phyloP scores from a whole-genome alignment of 306 rosid genomes.

The Cyclanthera cordifolia region DNA sequence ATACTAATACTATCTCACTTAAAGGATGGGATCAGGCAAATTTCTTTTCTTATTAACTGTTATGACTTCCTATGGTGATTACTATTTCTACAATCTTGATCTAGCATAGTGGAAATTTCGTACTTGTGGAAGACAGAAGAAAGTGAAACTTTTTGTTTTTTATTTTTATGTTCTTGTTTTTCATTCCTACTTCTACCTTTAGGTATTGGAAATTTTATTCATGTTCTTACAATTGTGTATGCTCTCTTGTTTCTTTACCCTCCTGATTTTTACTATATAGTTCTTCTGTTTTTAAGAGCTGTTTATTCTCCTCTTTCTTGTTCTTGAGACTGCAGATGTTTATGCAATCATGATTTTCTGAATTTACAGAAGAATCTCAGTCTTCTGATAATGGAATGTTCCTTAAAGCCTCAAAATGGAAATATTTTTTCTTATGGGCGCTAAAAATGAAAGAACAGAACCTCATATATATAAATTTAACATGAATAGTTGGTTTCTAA shows the following conservation, averaged over 20 bases:
- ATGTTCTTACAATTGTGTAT: neutral
- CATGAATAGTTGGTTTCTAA: neutral
- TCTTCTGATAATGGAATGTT: neutral
- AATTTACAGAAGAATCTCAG: too few relatives aligned
- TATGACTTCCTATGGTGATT: neutral
- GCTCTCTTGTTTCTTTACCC: too few relatives aligned
- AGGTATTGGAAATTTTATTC: neutral
- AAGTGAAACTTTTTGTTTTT: too few relatives aligned
- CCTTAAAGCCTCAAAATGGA: neutral
- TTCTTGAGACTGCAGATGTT: neutral
- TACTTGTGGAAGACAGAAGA: neutral
- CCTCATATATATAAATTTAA: too few relatives aligned
- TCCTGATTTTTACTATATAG: too few relatives aligned
- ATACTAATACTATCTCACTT: constrained; percentile 79
- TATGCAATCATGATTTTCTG: neutral
- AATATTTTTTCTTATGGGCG: neutral
- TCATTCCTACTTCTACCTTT: too few relatives aligned
- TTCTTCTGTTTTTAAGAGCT: too few relatives aligned
- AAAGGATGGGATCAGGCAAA: constrained; percentile 95
- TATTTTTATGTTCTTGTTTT: too few relatives aligned
- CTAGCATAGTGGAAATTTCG: neutral
- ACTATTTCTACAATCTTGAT: neutral
- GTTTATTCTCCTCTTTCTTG: too few relatives aligned
- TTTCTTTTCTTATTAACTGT: neutral
- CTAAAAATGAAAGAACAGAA: neutral